Evolutionary conservation across 129 eudicot species (phyloP).

Genomic region (Deinandra increscens): DNA sequence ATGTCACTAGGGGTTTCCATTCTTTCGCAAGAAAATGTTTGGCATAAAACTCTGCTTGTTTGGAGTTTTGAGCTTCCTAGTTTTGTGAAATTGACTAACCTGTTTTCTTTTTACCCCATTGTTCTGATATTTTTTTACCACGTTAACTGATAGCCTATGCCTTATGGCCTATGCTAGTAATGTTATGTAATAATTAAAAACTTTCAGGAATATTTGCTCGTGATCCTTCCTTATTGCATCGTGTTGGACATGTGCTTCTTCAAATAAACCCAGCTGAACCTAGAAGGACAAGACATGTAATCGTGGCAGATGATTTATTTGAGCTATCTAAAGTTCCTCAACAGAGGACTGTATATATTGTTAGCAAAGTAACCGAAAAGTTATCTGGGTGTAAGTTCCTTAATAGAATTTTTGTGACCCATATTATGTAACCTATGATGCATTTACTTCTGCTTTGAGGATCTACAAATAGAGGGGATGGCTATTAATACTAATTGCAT

Average conservation of each 20-base stretch:
- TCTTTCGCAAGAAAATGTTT: slow-evolving; percentile 8
- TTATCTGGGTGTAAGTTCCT: slow-evolving; percentile 79
- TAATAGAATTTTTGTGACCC: neutral
- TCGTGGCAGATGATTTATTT: slow-evolving; percentile 90
- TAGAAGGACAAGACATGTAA: slow-evolving; percentile 58
- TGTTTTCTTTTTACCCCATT: neutral
- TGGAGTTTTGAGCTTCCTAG: slow-evolving; percentile 9
- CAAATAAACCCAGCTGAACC: slow-evolving; percentile 63
- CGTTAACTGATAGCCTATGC: neutral
- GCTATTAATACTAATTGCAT: too few species aligned
- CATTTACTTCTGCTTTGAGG: slow-evolving; percentile 9
- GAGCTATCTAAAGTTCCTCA: slow-evolving; percentile 68
- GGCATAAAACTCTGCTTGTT: neutral
- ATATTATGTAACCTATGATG: neutral
- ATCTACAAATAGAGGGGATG: neutral
- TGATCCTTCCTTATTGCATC: slow-evolving; percentile 74
- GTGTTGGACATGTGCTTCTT: slow-evolving; percentile 82
- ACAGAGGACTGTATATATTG: slow-evolving; percentile 60
- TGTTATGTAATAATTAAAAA: neutral
- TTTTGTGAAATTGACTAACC: slow-evolving; percentile 1
- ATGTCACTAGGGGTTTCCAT: slow-evolving; percentile 8
- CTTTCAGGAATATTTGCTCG: slow-evolving; percentile 76
- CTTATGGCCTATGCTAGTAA: slow-evolving; percentile 15
- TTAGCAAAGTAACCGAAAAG: slow-evolving; percentile 60
- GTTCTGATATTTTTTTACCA: neutral